A percentile compares a stretch with the other conserved stretches of the same genome.
phyloP scores from a whole-genome alignment of 495 filamentous ascomycete genomes.

The Neurospora tetrasperma region DNA sequence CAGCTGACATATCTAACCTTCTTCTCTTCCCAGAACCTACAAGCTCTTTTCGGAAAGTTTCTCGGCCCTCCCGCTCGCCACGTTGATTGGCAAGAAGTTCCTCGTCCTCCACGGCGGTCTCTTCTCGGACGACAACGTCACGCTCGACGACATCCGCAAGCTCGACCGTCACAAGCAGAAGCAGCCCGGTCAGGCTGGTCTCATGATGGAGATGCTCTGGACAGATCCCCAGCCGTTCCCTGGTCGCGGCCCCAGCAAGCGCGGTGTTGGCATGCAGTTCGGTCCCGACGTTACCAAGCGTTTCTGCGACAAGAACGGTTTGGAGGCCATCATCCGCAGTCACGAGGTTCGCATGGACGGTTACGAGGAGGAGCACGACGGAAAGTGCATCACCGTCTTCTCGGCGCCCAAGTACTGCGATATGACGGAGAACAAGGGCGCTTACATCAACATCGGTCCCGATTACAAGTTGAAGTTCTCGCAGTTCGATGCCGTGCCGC shows the following conservation, averaged over 20 bases:
- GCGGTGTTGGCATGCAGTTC: constrained; percentile 93
- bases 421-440: constrained; percentile 93
- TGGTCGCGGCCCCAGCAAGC: constrained; percentile 88
- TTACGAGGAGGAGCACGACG: constrained; percentile 95
- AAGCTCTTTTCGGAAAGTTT: constrained; percentile 98
- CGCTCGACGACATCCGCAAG: constrained; percentile 86
- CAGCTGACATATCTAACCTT: constrained; percentile 11
- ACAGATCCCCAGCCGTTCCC: constrained; percentile 83
- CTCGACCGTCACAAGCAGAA: constrained; percentile 84
- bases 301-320: constrained; percentile 91
- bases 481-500: constrained; percentile 91
- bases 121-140: constrained; percentile 93
- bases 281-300: constrained; percentile 93
- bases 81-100: constrained; percentile 83
- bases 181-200: constrained; percentile 86
- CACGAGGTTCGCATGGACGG: constrained; percentile 98
- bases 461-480: constrained; percentile 85
- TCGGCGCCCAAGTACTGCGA: constrained; percentile 98
- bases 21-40: constrained; percentile 46
- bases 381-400: constrained; percentile 97
- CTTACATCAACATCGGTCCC: constrained; percentile 93
- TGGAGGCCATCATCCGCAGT: constrained; percentile 90
- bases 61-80: constrained; percentile 86
- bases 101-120: constrained; percentile 91
- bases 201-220: constrained; percentile 99